Conservation (phyloP, 768 basidiomycete genomes). For the Gymnopilus dilepis region DNA sequence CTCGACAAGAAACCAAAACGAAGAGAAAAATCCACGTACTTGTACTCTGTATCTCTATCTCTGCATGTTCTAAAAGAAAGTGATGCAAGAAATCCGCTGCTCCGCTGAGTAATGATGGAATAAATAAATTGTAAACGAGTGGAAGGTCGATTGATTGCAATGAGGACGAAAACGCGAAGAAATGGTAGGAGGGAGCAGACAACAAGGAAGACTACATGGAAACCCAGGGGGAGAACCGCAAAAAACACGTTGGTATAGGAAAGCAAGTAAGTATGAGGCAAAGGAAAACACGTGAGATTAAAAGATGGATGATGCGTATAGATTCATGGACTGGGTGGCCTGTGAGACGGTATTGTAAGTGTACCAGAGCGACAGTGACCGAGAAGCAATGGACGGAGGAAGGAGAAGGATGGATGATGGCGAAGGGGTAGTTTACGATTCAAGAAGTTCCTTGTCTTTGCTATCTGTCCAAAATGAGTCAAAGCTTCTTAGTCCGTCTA, state of each 20-base stretch:
- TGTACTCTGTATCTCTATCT: slow-evolving; percentile 16
- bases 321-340: slow-evolving; percentile 27
- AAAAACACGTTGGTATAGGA: slow-evolving; percentile 21
- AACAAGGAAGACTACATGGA: neutral
- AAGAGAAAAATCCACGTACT: slow-evolving; percentile 6
- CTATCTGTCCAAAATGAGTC: slow-evolving; percentile 26
- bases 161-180: neutral
- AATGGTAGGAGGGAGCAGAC: neutral
- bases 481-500: slow-evolving; percentile 26
- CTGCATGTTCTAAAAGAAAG: slow-evolving; percentile 14
- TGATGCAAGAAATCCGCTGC: slow-evolving; percentile 12
- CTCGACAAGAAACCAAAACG: neutral
- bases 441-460: slow-evolving; percentile 9
- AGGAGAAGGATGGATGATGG: slow-evolving; percentile 4
- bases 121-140: slow-evolving; percentile 17
- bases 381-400: slow-evolving; percentile 15
- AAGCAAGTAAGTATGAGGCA: slow-evolving; percentile 28
- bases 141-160: slow-evolving; percentile 6
- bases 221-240: neutral
- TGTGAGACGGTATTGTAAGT: slow-evolving; percentile 28
- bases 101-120: slow-evolving; percentile 2
- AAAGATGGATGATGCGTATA: slow-evolving; percentile 26
- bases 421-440: slow-evolving; percentile 7
- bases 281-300: slow-evolving; percentile 26
- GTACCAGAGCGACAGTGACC: slow-evolving; percentile 21